Evolutionary conservation across 257 asterid species (phyloP).

Genomic region (Solanum paucissectum): DNA sequence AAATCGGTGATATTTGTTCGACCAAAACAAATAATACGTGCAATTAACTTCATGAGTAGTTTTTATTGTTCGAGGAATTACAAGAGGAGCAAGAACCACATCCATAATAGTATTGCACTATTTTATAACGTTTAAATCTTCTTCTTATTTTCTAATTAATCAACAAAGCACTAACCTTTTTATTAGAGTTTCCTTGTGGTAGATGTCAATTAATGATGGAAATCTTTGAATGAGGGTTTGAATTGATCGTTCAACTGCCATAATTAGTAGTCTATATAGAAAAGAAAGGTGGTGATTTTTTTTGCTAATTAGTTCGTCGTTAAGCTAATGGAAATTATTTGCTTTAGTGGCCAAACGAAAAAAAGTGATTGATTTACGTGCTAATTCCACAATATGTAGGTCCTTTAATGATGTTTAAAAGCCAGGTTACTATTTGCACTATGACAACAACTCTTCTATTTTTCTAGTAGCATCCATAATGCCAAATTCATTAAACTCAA

Average conservation of each 20-base stretch:
- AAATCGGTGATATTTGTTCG: not conserved
- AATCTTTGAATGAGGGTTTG: not conserved
- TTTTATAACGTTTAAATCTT: not conserved
- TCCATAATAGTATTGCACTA: not conserved
- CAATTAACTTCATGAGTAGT: not conserved
- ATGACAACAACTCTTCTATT: slow-evolving; percentile 7
- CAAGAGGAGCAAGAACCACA: not conserved
- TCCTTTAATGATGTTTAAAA: slow-evolving; percentile 11
- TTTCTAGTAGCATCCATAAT: not conserved
- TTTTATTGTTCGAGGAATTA: not conserved
- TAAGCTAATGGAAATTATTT: slow-evolving; percentile 12
- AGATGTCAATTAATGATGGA: not conserved
- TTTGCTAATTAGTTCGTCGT: not conserved
- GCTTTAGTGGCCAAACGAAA: not conserved
- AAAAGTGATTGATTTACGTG: slow-evolving; percentile 14
- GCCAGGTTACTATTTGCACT: slow-evolving; percentile 1
- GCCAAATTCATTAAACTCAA: not conserved
- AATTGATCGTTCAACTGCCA: slow-evolving; percentile 21
- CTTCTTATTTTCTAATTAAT: not conserved
- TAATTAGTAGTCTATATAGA: not conserved
- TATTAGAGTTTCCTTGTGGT: not conserved
- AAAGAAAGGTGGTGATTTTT: not conserved
- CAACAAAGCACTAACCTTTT: not conserved
- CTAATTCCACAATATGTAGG: slow-evolving; percentile 12
- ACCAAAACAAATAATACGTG: not conserved